A percentile compares a stretch with the other conserved stretches of the same genome.
These are phyloP conservation scores for Arabis alpina DNA, from an alignment of 345 rosid species.

Conservation along the genomic window DNA sequence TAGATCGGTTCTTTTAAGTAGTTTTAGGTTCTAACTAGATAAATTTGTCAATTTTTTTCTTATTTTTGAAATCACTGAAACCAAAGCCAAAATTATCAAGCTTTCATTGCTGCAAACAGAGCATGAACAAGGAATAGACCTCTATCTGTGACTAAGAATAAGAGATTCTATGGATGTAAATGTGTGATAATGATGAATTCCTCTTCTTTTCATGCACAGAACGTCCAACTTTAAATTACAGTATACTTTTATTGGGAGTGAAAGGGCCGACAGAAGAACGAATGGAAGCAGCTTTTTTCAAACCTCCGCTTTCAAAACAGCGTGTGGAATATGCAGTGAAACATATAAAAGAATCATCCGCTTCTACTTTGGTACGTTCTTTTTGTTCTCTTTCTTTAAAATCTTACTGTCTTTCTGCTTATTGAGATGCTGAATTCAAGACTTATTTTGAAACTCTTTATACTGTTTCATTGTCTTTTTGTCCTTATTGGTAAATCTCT, in stretches of 20 bases:
- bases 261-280: slow-evolving; percentile 86
- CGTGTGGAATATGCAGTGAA: slow-evolving; percentile 86
- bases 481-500: slow-evolving; percentile 13
- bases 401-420: neutral
- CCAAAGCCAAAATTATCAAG: no score
- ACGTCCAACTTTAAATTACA: slow-evolving; percentile 53
- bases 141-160: slow-evolving; percentile 2
- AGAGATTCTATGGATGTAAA: slow-evolving; percentile 3
- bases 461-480: neutral
- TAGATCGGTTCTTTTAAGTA: no score
- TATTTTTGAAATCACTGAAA: no score
- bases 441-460: neutral
- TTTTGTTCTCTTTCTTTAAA: slow-evolving; percentile 8
- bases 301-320: slow-evolving; percentile 95
- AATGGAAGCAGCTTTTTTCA: slow-evolving; percentile 95
- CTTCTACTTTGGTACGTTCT: slow-evolving; percentile 67
- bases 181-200: slow-evolving; percentile 12
- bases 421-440: neutral
- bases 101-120: neutral
- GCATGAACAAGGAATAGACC: neutral
- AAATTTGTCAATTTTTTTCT: no score
- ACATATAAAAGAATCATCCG: slow-evolving; percentile 73
- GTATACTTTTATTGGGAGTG: slow-evolving; percentile 58
- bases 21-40: no score
- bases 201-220: slow-evolving; percentile 43